A percentile compares a stretch with the other conserved stretches of the same genome.
Evolutionary conservation across 306 rosid genomes (phyloP).

Genomic region (Cucurbita pepo): DNA sequence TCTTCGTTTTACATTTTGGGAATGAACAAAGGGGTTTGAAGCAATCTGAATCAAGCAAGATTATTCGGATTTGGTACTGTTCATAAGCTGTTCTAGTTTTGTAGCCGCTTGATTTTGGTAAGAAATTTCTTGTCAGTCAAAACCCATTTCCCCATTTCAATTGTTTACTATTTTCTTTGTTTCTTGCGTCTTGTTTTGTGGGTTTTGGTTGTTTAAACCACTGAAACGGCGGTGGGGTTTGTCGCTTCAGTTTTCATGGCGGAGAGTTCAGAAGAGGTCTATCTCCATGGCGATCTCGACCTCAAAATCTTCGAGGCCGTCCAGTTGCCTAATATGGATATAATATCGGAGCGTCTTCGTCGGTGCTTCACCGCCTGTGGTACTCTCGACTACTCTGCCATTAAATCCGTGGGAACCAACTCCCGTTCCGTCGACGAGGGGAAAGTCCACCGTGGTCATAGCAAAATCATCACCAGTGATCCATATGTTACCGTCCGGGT

Average conservation of each 20-base stretch:
- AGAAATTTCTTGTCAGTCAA: neutral
- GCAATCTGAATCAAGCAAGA: neutral
- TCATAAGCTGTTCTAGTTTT: neutral
- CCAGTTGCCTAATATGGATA: slow-evolving; percentile 67
- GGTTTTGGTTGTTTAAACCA: neutral
- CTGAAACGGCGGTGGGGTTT: neutral
- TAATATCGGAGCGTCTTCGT: slow-evolving; percentile 54
- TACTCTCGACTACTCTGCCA: slow-evolving; percentile 22
- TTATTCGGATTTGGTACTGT: neutral
- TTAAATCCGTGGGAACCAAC: slow-evolving; percentile 1
- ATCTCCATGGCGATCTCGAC: slow-evolving; percentile 88
- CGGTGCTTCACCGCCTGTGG: slow-evolving; percentile 76
- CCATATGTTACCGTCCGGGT: slow-evolving; percentile 61
- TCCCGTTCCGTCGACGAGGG: neutral
- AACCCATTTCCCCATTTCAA: neutral
- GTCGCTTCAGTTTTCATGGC: slow-evolving; percentile 26
- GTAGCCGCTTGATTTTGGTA: neutral
- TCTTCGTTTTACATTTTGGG: neutral
- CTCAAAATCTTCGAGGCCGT: slow-evolving; percentile 46
- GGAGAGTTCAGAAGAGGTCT: slow-evolving; percentile 14
- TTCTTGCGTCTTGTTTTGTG: neutral
- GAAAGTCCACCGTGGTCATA: neutral
- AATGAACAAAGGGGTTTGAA: neutral
- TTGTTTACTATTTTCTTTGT: neutral
- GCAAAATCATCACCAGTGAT: slow-evolving; percentile 48